Evolutionary conservation across 2,329 filamentous ascomycete species (phyloP).

Genomic region (Penicillium sp.): DNA sequence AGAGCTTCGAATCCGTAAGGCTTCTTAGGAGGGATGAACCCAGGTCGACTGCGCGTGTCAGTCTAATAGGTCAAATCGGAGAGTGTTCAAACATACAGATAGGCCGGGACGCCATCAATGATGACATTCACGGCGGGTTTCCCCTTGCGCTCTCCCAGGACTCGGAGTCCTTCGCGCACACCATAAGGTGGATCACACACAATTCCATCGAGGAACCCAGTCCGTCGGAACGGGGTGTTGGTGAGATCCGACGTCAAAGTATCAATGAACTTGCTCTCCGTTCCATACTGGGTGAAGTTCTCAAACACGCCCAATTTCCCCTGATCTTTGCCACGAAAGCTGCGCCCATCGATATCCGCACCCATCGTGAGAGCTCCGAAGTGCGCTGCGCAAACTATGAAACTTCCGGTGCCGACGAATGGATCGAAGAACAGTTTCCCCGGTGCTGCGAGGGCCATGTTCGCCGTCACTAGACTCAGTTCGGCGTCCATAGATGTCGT

Average conservation of each 20-base stretch:
- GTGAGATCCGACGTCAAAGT: constrained; percentile 85
- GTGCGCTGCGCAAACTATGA: constrained; percentile 84
- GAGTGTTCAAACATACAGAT: constrained; percentile 57
- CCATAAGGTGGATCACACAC: constrained; percentile 96
- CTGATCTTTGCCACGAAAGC: constrained; percentile 68
- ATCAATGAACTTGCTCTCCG: constrained; percentile 68
- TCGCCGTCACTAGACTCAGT: constrained; percentile 86
- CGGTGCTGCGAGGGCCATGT: constrained; percentile 78
- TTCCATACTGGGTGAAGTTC: constrained; percentile 84
- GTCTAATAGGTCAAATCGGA: neutral
- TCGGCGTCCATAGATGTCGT: constrained; percentile 98
- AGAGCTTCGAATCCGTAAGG: constrained; percentile 91
- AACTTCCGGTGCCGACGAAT: constrained; percentile 93
- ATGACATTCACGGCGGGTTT: constrained; percentile 57
- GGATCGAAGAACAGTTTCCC: constrained; percentile 92
- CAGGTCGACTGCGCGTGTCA: constrained; percentile 52
- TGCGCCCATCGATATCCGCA: constrained; percentile 90
- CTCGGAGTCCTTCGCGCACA: constrained; percentile 85
- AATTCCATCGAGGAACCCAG: constrained; percentile 78
- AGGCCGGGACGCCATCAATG: constrained; percentile 68
- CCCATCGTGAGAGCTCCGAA: constrained; percentile 84
- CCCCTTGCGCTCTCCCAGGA: constrained; percentile 74
- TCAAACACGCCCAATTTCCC: constrained; percentile 51
- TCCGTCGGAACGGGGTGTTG: constrained; percentile 71
- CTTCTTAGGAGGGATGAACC: constrained; percentile 83